phyloP scores from a whole-genome alignment of 83 land plant species.

The Diphasiastrum complanatum region DNA sequence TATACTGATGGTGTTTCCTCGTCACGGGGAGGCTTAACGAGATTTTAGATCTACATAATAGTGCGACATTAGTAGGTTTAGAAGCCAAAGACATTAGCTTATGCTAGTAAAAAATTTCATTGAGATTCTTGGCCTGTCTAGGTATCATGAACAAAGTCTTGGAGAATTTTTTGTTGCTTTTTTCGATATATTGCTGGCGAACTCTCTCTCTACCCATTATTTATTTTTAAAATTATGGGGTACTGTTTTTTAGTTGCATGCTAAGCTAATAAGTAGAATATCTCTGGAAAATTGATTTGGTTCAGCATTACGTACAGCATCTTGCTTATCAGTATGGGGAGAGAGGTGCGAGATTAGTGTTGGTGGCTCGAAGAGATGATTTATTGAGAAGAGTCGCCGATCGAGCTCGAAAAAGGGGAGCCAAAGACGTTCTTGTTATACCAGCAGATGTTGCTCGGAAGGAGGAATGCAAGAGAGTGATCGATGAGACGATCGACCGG shows the following conservation, averaged over 20 bases:
- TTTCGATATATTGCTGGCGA: too few species aligned
- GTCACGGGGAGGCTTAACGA: too few species aligned
- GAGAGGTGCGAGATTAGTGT: too few species aligned
- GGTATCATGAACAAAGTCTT: too few species aligned
- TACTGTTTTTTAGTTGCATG: background rate
- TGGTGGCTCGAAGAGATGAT: background rate
- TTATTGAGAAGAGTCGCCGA: background rate
- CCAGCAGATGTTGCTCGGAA: background rate
- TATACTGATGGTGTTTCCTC: too few species aligned
- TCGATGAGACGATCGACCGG: constrained; percentile 1
- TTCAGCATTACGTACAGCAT: background rate
- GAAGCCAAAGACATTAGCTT: too few species aligned
- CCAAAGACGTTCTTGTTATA: background rate
- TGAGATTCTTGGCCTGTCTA: too few species aligned
- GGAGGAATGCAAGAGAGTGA: constrained; percentile 7
- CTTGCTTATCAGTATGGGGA: constrained; percentile 5
- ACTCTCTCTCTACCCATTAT: too few species aligned
- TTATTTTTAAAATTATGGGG: background rate
- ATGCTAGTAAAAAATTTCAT: too few species aligned
- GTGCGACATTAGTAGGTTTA: too few species aligned
- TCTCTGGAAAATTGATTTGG: background rate
- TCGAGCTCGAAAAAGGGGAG: background rate
- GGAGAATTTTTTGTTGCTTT: too few species aligned
- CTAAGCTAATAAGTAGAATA: background rate
- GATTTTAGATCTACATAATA: too few species aligned